Base-by-base conservation (phyloP, 1,284 basidiomycete species). In the Blastosporella zonata region DNA sequence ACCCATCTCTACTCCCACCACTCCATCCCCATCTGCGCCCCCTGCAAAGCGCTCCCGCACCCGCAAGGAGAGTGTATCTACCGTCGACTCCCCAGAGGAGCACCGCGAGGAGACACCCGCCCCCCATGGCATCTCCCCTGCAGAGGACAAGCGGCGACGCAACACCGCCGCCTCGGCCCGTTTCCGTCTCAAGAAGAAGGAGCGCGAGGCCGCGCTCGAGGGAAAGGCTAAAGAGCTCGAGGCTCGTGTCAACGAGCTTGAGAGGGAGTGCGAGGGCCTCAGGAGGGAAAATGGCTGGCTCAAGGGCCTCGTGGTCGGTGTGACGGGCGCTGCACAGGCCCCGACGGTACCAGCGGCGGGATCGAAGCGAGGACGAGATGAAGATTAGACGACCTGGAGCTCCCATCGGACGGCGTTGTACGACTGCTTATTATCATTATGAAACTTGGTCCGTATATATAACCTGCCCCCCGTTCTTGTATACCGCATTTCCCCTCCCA, bases 171-270 rank as follows among this genome's bases (percentile, higher is more conserved):
- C 96, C 0, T 93, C 90, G 51, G 95, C 95, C n/a, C 89, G 96
- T 12, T 99, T 99, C 81, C 79, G 96, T 52, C 73, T 95, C 62
- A 99, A 99, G 82, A 99, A 99, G 80, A 99, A 99, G 78, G 93
- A 97, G 70, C 79, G 97, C 17, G 96, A 99, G 72, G 89, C 87
- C 12, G 93, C 93, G 8, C 74, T 99, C 13, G 96, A 99, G 70
- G 78, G 78, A 43, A 86, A 87, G 61, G 86, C 91, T 15, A 94
- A 94, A 70, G 93, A 97, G 62, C 78, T 98, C n/a, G 88, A 94
- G 65, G 73, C 74, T 1, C 83, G 89, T 49, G 89, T 97, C 7
- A 75, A 74, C 38, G 87, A 90, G 60, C 77, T 98, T 6, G 89
- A 95, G 68, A 81, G 89, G 58, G 93, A 97, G 68, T 96, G 95